A percentile compares a stretch with the other conserved stretches of the same genome.
These are phyloP conservation scores for Moricandia moricandioides DNA, from an alignment of 345 rosid genomes.

Conservation along the genomic window DNA sequence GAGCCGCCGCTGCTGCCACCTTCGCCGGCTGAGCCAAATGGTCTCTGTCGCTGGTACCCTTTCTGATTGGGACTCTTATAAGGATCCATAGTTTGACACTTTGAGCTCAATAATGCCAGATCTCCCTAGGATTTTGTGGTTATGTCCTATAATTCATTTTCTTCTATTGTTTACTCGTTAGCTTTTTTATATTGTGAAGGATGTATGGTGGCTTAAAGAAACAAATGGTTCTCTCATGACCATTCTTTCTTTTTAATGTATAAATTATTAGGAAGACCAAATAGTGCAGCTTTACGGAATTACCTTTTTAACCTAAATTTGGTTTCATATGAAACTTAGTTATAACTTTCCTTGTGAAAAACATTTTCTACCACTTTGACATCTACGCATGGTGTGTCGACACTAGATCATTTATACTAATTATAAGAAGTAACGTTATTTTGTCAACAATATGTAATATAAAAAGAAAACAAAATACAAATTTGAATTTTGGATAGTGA, in stretches of 20 bases:
- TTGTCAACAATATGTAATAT: neutral
- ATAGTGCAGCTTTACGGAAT: slow-evolving; percentile 25
- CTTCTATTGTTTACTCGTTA: slow-evolving; percentile 1
- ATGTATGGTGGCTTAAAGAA: slow-evolving; percentile 28
- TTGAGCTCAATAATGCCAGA: slow-evolving; percentile 26
- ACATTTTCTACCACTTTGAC: neutral
- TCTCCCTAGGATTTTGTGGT: slow-evolving; percentile 28
- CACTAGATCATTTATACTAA: neutral
- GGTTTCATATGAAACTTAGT: neutral
- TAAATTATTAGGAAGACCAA: slow-evolving; percentile 20
- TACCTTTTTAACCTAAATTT: neutral
- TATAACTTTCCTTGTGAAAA: neutral
- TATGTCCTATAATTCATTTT: slow-evolving; percentile 8
- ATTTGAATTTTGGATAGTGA: too few relatives aligned
- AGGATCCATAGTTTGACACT: slow-evolving; percentile 33
- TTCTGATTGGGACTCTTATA: slow-evolving; percentile 10
- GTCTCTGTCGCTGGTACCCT: slow-evolving; percentile 24
- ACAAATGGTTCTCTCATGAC: slow-evolving; percentile 32
- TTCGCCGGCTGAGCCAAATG: slow-evolving; percentile 6
- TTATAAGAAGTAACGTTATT: too few relatives aligned
- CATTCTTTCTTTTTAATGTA: slow-evolving; percentile 16
- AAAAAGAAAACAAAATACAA: neutral
- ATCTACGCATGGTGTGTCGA: neutral
- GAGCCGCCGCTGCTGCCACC: slow-evolving; percentile 28
- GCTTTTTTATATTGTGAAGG: slow-evolving; percentile 3